These are phyloP conservation scores for Fusarium nisikadoi DNA, from an alignment of 2,329 filamentous ascomycete genomes.

Conservation along the genomic window DNA sequence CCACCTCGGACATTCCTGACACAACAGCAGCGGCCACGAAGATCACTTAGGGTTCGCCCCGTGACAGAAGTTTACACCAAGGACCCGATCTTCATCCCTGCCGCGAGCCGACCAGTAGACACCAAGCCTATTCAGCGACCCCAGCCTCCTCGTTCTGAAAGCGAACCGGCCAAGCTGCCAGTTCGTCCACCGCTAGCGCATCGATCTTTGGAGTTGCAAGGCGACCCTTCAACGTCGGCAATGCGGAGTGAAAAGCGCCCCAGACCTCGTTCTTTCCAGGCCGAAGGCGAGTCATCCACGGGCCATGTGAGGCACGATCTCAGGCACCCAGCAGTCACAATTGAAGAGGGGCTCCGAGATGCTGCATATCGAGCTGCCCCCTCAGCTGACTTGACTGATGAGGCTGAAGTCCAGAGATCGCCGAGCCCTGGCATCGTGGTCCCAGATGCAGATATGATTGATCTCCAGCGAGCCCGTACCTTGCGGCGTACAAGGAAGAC, in stretches of 20 bases:
- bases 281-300: constrained; percentile 25
- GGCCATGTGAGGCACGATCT: constrained; percentile 26
- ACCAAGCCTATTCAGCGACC: constrained; percentile 15
- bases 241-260: not conserved
- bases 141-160: constrained; percentile 21
- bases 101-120: constrained; percentile 32
- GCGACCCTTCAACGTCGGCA: constrained; percentile 22
- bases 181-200: constrained; percentile 20
- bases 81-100: constrained; percentile 41
- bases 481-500: constrained; percentile 58
- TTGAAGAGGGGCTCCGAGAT: constrained; percentile 31
- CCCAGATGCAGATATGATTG: constrained; percentile 53
- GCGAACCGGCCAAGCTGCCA: constrained; percentile 20
- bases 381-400: not conserved
- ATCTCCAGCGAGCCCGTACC: constrained; percentile 55
- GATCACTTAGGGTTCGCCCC: constrained; percentile 35
- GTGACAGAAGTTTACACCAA: constrained; percentile 42
- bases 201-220: constrained; percentile 8
- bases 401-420: constrained; percentile 43
- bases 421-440: constrained; percentile 60
- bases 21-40: constrained; percentile 36
- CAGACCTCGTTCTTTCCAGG: constrained; percentile 30
- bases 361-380: constrained; percentile 16
- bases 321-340: constrained; percentile 17
- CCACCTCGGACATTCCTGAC: constrained; percentile 41